phyloP scores from a whole-genome alignment of 208 protist species.

The Acanthamoeba culbertsoni region DNA sequence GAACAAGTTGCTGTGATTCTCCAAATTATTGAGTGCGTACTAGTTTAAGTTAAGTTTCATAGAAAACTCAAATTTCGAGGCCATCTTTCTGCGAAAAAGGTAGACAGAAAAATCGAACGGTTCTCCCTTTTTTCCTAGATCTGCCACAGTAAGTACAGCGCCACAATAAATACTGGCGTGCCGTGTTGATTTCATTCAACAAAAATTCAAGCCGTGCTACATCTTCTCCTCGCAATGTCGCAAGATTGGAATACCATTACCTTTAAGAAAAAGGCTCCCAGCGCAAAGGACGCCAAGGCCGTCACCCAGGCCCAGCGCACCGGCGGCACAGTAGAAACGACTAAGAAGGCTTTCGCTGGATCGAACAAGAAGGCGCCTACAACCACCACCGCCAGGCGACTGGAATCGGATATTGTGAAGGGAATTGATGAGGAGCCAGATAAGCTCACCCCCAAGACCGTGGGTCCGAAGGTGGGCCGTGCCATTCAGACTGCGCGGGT shows the following conservation, averaged over 20 bases:
- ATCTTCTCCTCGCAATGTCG: too few relatives aligned
- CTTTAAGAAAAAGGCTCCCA: slow-evolving; percentile 34
- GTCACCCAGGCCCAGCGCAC: background rate
- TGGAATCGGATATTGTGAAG: background rate
- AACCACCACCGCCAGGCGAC: background rate
- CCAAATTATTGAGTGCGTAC: too few relatives aligned
- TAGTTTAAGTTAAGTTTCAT: too few relatives aligned
- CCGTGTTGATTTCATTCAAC: too few relatives aligned
- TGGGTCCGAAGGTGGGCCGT: background rate
- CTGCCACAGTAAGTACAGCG: too few relatives aligned
- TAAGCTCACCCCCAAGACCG: slow-evolving; percentile 41
- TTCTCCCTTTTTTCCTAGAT: too few relatives aligned
- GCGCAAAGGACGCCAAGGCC: background rate
- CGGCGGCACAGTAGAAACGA: background rate
- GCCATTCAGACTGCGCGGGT: background rate
- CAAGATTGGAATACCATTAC: slow-evolving; percentile 22
- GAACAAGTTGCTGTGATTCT: too few relatives aligned
- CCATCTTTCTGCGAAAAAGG: too few relatives aligned
- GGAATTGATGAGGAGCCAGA: slow-evolving; percentile 16
- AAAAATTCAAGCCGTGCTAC: too few relatives aligned
- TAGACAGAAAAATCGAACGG: too few relatives aligned
- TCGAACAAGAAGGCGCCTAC: slow-evolving; percentile 29
- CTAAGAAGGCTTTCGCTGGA: background rate
- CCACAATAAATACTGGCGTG: too few relatives aligned
- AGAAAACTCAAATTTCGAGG: too few relatives aligned